A percentile compares a stretch with the other conserved stretches of the same genome.
Evolutionary conservation across 2,329 filamentous ascomycete species (phyloP).

Genomic region (Atkinsonella texensis): DNA sequence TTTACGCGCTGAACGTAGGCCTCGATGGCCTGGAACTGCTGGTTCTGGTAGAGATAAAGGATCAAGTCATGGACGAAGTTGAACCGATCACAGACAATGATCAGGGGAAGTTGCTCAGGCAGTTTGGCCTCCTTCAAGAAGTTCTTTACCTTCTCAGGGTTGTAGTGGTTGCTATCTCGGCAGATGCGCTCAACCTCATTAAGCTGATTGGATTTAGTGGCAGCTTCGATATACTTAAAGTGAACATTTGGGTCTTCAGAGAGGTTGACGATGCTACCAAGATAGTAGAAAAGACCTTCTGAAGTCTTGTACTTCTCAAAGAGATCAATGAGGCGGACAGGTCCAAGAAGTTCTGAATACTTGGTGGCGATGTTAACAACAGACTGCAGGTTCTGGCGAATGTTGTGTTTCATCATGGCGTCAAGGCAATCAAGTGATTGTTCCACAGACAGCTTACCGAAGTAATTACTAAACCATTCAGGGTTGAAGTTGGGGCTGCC

Average conservation of each 20-base stretch:
- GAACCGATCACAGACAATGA: slow-evolving; percentile 98
- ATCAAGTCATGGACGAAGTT: slow-evolving; percentile 97
- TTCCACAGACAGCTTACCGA: slow-evolving; percentile 88
- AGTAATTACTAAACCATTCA: slow-evolving; percentile 87
- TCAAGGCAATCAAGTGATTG: slow-evolving; percentile 90
- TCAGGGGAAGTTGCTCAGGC: slow-evolving; percentile 84
- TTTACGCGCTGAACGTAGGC: slow-evolving; percentile 97
- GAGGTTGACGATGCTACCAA: slow-evolving; percentile 94
- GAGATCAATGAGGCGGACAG: slow-evolving; percentile 79
- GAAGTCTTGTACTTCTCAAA: slow-evolving; percentile 97
- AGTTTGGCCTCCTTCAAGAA: slow-evolving; percentile 95
- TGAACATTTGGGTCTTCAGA: slow-evolving; percentile 91
- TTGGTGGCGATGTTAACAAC: slow-evolving; percentile 96
- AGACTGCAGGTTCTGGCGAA: slow-evolving; percentile 89
- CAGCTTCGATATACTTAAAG: slow-evolving; percentile 99
- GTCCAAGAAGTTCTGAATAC: slow-evolving; percentile 87
- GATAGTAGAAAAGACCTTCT: slow-evolving; percentile 95
- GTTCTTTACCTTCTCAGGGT: slow-evolving; percentile 95
- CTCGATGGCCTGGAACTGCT: slow-evolving; percentile 98
- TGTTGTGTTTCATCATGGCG: slow-evolving; percentile 93
- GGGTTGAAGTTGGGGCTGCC: slow-evolving; percentile 74
- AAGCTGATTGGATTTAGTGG: slow-evolving; percentile 84
- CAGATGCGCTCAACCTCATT: slow-evolving; percentile 96
- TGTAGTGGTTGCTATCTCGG: slow-evolving; percentile 81
- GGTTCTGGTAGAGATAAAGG: slow-evolving; percentile 94